phyloP scores from a whole-genome alignment of 805 yeast genomes.

The Helenozyma baotianmanensis region DNA sequence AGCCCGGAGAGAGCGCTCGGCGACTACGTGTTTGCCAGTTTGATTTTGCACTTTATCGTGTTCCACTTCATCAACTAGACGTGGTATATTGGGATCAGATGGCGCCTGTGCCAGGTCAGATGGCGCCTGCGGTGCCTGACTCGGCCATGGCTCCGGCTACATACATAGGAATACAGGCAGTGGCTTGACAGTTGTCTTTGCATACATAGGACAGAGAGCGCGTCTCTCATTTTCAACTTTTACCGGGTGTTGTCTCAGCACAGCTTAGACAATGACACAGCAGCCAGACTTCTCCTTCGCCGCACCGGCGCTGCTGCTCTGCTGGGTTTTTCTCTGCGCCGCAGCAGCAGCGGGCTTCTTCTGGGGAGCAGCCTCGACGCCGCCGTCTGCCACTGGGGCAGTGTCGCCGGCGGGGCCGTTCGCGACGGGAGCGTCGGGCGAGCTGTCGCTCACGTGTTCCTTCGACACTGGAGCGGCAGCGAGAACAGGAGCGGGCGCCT shows the following conservation, averaged over 20 bases:
- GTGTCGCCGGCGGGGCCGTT: constrained; percentile 4
- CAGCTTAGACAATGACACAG: constrained; percentile 15
- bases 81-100: no score
- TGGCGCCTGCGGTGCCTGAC: no score
- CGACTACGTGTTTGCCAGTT: constrained; percentile 82
- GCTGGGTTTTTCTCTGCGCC: constrained; percentile 10
- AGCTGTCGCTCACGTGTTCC: neutral
- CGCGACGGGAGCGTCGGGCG: constrained; percentile 2
- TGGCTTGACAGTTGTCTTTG: no score
- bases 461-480: constrained; percentile 2
- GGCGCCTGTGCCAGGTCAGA: no score
- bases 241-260: no score
- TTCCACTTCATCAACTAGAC: constrained; percentile 84
- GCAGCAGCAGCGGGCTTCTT: constrained; percentile 5
- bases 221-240: no score
- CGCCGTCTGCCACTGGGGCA: constrained; percentile 2
- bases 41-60: constrained; percentile 83
- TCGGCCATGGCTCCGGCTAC: no score
- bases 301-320: constrained; percentile 4
- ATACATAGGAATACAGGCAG: no score
- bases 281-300: constrained; percentile 15
- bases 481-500: constrained; percentile 3
- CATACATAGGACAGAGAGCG: no score
- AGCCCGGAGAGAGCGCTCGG: constrained; percentile 66
- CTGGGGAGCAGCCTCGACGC: neutral